These are phyloP conservation scores for Rutstroemia sp. DNA, from an alignment of 2,329 filamentous ascomycete species.

Conservation along the genomic window DNA sequence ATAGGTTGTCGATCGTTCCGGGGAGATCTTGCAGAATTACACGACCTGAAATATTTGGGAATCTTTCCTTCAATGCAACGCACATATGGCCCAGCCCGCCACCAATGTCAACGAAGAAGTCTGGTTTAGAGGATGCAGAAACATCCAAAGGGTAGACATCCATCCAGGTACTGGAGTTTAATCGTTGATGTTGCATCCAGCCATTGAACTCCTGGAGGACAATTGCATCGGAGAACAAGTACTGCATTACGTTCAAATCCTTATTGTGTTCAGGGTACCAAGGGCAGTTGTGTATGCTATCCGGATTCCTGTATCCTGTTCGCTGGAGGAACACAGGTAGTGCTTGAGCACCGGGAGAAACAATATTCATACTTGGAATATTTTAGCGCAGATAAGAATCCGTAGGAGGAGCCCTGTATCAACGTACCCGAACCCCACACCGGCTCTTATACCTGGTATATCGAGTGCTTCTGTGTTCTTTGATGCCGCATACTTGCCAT, in stretches of 20 bases:
- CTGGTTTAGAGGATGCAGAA: no score
- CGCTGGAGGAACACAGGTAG: not conserved
- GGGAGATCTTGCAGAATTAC: slow-evolving; percentile 36
- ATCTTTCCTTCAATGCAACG: slow-evolving; percentile 26
- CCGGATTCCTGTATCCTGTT: not conserved
- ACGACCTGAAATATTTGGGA: slow-evolving; percentile 28
- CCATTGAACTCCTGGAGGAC: not conserved
- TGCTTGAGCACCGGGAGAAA: not conserved
- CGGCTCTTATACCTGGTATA: not conserved
- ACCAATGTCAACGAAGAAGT: slow-evolving; percentile 35
- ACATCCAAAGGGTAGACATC: not conserved
- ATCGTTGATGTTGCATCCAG: not conserved
- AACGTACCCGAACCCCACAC: not conserved
- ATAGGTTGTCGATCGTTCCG: slow-evolving; percentile 20
- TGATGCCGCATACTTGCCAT: not conserved
- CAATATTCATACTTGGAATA: not conserved
- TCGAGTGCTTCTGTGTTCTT: not conserved
- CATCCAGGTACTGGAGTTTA: not conserved
- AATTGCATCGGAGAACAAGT: not conserved
- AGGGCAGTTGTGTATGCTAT: not conserved
- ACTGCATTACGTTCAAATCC: not conserved
- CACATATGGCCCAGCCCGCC: slow-evolving; percentile 34
- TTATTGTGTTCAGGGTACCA: not conserved
- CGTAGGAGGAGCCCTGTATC: not conserved
- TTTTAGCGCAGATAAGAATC: no score